Percentiles rank a stretch among this genome's conserved stretches.
Conservation (phyloP, 805 yeast species). For the Jamesozyma lodderae region DNA sequence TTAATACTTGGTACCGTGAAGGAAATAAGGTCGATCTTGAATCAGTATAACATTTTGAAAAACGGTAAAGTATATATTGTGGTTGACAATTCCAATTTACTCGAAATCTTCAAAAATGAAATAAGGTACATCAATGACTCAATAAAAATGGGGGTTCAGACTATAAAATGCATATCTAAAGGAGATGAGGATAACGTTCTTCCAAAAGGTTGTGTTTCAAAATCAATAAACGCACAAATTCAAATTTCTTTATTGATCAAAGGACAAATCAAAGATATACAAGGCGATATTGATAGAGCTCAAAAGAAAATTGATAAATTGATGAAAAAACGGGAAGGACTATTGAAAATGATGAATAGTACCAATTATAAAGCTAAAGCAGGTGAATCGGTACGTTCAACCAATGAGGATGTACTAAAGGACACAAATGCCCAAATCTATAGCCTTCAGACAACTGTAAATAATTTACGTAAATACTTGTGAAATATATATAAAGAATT, state of each 20-base stretch:
- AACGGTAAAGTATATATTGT: conserved; percentile 79
- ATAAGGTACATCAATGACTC: conserved; percentile 29
- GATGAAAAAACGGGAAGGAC: conserved; percentile 44
- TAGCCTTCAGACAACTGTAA: conserved; percentile 76
- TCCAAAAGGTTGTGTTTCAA: conserved; percentile 84
- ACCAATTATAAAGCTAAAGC: conserved; percentile 82
- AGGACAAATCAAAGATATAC: conserved; percentile 79
- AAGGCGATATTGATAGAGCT: conserved; percentile 77
- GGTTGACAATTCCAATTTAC: conserved; percentile 38
- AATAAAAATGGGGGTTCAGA: conserved; percentile 77
- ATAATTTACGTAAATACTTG: conserved; percentile 34
- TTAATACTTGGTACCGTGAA: conserved; percentile 75
- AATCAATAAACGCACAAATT: conserved; percentile 66
- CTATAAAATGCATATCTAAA: conserved; percentile 50
- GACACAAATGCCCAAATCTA: conserved; percentile 74
- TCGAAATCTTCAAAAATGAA: conserved; percentile 58
- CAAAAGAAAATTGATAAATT: conserved; percentile 62
- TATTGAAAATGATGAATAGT: conserved; percentile 56
- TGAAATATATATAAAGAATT: conserved; percentile 2
- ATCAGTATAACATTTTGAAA: conserved; percentile 82
- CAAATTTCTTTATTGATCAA: conserved; percentile 82
- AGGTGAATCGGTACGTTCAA: conserved; percentile 9
- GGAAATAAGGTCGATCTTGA: conserved; percentile 78
- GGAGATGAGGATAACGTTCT: conserved; percentile 44
- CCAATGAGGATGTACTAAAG: conserved; percentile 56